Evolutionary conservation across 371 early-diverging fungal genomes (phyloP).

Genomic region (Rhizopus sp.): DNA sequence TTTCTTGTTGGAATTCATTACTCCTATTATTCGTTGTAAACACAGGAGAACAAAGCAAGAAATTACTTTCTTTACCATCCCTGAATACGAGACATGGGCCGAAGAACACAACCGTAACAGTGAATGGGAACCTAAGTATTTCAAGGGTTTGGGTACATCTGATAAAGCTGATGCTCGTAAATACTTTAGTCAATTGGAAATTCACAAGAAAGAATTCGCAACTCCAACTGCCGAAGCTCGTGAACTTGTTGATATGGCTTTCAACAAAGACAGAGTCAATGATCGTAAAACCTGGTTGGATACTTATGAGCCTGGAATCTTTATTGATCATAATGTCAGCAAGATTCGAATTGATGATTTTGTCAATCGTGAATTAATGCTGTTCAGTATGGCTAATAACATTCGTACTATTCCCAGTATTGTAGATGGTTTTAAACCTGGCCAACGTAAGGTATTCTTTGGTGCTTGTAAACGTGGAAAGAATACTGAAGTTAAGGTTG

Average conservation of each 20-base stretch:
- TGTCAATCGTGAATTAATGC: conserved; percentile 97
- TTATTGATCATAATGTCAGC: conserved; percentile 83
- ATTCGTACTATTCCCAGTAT: conserved; percentile 97
- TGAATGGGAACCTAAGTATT: conserved; percentile 95
- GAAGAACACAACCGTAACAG: conserved; percentile 61
- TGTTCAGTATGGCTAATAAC: conserved; percentile 98
- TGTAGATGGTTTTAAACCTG: conserved; percentile 99
- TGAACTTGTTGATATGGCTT: conserved; percentile 95
- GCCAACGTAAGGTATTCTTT: conserved; percentile 98
- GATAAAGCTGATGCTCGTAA: conserved; percentile 91
- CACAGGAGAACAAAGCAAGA: conserved; percentile 65
- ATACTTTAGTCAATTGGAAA: conserved; percentile 87
- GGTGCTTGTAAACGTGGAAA: conserved; percentile 91
- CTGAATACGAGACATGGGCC: conserved; percentile 97
- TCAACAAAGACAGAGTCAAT: conserved; percentile 96
- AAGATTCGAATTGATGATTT: conserved; percentile 93
- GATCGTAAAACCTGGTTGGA: conserved; percentile 98
- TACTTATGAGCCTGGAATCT: conserved; percentile 90
- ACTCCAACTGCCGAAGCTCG: conserved; percentile 71
- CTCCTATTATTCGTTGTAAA: conserved; percentile 93
- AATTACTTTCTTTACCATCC: conserved; percentile 93
- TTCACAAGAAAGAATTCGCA: conserved; percentile 91
- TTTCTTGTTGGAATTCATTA: conserved; percentile 98
- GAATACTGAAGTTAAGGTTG: conserved; percentile 91
- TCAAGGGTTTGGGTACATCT: conserved; percentile 99